Evolutionary conservation across 805 yeast species (phyloP), one percentile per base, ranked within the genome.

Genomic region (Kodamaea nitidulidarum): DNA sequence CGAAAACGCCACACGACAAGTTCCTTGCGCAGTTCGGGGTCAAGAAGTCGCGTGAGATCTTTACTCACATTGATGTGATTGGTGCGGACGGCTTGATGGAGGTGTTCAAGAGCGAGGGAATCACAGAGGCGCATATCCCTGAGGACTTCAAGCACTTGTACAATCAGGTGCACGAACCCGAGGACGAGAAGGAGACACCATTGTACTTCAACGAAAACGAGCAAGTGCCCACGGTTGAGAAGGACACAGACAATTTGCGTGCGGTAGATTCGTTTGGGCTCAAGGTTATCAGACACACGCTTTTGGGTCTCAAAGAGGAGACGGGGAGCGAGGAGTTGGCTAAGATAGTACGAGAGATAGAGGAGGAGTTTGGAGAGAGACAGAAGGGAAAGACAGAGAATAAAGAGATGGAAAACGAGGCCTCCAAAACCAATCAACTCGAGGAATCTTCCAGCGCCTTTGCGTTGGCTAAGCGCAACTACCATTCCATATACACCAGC

Each of bases 261-360:
- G 71, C 95, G 1, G 95, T 87, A 7, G 81, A 80, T 32, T 78
- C 95, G 0, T 76, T 79, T 44, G 95, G 93, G 9, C 72, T 88
- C 63, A 81, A 81, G 48, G 82, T 81, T 11, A 81, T 90, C 43
- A 78, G 91, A 56, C 86, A 84, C 49, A 76, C 91, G 2, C 67
- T 88, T 28, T 55, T 78, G 25, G 74, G 73, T 0, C 56, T 69
- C 35, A 58, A 60, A 35, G 51, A 63, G 11, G 56, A 55, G 24
- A 47, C 48, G 5, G 50, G 46, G 14, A 34, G 48, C 9, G 38
- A 46, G 7, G 48, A 51, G 8, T 39, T 65, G 20, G 58, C 55
- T 3, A 45, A 51, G 10, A 48, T 66, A 24, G 40, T 64, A 17
- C 44, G 52, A 26, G 58, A 58, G 29, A 44, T 66, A 17, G 63